Evolutionary conservation across 2,329 filamentous ascomycete species (phyloP), one percentile per base, ranked within the genome.

Genomic region (Tolypocladium tropicale): DNA sequence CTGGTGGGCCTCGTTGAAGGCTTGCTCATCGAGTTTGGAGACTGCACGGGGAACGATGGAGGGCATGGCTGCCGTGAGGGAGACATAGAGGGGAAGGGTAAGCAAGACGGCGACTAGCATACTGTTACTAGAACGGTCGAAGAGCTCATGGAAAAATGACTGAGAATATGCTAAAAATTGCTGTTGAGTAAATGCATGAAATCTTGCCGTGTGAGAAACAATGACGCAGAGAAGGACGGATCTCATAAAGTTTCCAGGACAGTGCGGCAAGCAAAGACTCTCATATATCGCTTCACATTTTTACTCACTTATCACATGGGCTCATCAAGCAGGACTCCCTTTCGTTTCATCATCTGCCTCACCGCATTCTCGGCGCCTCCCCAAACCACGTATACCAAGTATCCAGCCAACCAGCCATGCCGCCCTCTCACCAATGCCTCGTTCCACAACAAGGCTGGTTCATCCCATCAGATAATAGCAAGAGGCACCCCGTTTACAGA

Each of bases 1-100:
- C 59, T 70, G 70, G 9, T 78, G 76, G 4, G 75, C 75, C 60
- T 78, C 72, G 5, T 70, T 72, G 33, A 72, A 72, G 7, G 76
- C 73, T 12, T 65, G 72, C 37, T 73, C 64, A 59, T 80, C 66
- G 30, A 79, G 72, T 2, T 70, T 62, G 10, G 68, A 64, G 4
- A 78, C 76, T 2, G 25, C 51, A 16, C 34, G 51, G 4, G 7
- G 4, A 10, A 14, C 7, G 43, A 12, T 9, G 41, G 43, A 9
- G 4, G 23, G 23, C 23, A 18, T 9, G 16, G 14, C 6, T 2
- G 16, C 25, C 9, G 9, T 16, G 25, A 32, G 9, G 7, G 25
- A 11, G 16, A 28, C 6, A 2, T 3, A 49, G 16, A 49, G 25
- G 6, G 46, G 9, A 16, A 49, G 16, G n/a, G n/a, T n/a, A n/a